Conservation (phyloP, 202 grass and related monocot genomes). For the Dendrocalamus latiflorus region DNA sequence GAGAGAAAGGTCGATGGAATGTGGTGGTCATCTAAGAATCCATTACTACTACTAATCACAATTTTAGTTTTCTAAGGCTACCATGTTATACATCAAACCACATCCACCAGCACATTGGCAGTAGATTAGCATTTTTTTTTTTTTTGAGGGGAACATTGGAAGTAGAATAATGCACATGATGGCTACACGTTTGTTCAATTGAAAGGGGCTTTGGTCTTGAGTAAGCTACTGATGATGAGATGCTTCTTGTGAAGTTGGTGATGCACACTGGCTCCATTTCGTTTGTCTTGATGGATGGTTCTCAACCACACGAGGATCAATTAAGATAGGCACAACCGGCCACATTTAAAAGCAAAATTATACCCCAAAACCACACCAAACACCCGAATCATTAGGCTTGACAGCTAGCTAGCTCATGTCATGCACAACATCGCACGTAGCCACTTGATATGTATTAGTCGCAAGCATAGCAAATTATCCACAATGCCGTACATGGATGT, state of each 20-base stretch:
- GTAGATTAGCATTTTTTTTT: neutral
- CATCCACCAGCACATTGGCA: neutral
- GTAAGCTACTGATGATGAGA: neutral
- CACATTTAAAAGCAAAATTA: slow-evolving; percentile 19
- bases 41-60: neutral
- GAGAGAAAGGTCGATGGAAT: neutral
- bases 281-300: slow-evolving; percentile 33
- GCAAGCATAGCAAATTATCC: neutral
- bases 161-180: neutral
- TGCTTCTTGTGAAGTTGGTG: neutral
- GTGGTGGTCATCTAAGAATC: slow-evolving; percentile 17
- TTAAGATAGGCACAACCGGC: neutral
- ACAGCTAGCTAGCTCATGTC: slow-evolving; percentile 32
- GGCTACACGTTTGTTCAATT: neutral
- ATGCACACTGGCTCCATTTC: slow-evolving; percentile 7
- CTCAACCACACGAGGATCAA: slow-evolving; percentile 28
- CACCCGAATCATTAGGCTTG: neutral
- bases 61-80: neutral
- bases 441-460: neutral
- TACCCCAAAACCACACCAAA: neutral
- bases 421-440: slow-evolving; percentile 1
- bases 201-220: neutral
- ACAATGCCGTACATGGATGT: slow-evolving; percentile 20
- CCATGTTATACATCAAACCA: neutral
- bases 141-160: neutral